Base-by-base conservation (phyloP, 768 basidiomycete genomes). In the Boletus sp. region DNA sequence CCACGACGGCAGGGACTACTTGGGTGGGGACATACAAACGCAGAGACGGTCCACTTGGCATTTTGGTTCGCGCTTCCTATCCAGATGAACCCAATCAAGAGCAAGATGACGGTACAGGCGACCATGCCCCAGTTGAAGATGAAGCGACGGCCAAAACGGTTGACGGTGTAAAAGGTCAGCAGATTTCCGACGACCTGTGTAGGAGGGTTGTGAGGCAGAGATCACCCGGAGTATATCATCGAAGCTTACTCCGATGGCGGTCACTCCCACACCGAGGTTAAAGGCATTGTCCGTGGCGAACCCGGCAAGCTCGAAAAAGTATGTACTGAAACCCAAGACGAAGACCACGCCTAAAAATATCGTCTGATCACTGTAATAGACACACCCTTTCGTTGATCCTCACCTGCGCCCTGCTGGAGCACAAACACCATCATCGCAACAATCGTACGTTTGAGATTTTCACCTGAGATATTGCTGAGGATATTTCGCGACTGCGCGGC, bases 271-370 rank as follows among this genome's bases (percentile, higher is more conserved):
- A 11, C 70, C 69, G 5, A 73, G 66, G 50, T 71, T 59, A 50
- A 74, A 73, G 1, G 72, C 70, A 1, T 66, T 63, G 49, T 39
- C 47, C 13, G 55, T 40, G 5, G 60, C 50, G 47, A 73, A 72
- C 25, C 72, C 68, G 14, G 72, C 64, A 34, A 74, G 72, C 54
- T 73, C 69, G 35, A 73, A 72, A 55, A 73, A 72, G 63, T 72
- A 73, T 44, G 64, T 64, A 14, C 67, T 65, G 47, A 47, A 69
- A n/a, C 64, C 62, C 49, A 68, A 50, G 7, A 68, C 59, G 48
- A 68, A 69, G 32, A 63, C 58, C 2, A 67, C 63, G 32, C 67
- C 67, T 68, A 21, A 40, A 38, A 42, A 45, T 21, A 38, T 17
- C 1, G 14, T 40, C 9, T 14, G 15, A 3, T 45, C 39, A 41